These are phyloP conservation scores for Neofusicoccum cordaticola DNA, from an alignment of 2,329 filamentous ascomycete species.

Conservation along the genomic window DNA sequence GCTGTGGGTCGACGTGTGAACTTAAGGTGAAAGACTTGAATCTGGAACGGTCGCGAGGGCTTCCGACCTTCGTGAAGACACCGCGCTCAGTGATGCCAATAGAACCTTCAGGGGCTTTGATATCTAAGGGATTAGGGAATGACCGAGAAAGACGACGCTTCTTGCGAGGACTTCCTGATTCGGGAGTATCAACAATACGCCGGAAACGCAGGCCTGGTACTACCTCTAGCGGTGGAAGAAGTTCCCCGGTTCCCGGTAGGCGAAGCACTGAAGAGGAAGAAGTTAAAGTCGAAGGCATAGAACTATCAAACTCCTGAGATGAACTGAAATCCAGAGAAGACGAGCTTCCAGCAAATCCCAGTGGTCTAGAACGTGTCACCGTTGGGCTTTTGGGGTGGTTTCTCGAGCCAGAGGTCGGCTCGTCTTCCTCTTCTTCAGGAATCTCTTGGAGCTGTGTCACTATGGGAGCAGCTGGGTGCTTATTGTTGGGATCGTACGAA, in stretches of 20 bases:
- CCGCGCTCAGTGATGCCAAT: slow-evolving; percentile 16
- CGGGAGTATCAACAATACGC: background rate
- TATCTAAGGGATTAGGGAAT: background rate
- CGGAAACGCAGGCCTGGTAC: background rate
- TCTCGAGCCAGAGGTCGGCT: background rate
- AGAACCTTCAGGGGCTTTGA: background rate
- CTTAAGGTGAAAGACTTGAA: background rate
- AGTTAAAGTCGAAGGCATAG: background rate
- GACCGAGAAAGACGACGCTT: background rate
- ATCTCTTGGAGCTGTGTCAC: background rate
- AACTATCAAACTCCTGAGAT: background rate
- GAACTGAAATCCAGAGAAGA: background rate
- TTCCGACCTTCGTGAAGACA: slow-evolving; percentile 2
- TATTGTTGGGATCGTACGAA: background rate
- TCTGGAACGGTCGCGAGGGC: background rate
- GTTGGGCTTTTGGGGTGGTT: background rate
- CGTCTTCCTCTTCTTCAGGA: background rate
- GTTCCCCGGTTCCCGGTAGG: background rate
- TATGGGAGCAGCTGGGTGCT: background rate
- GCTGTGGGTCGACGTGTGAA: slow-evolving; percentile 4
- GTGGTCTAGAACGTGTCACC: background rate
- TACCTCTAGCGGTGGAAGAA: background rate
- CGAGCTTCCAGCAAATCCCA: background rate
- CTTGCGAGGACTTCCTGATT: background rate
- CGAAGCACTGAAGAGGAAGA: background rate